Conservation (phyloP, 2,329 filamentous ascomycete species). For the Alternaria sp. region DNA sequence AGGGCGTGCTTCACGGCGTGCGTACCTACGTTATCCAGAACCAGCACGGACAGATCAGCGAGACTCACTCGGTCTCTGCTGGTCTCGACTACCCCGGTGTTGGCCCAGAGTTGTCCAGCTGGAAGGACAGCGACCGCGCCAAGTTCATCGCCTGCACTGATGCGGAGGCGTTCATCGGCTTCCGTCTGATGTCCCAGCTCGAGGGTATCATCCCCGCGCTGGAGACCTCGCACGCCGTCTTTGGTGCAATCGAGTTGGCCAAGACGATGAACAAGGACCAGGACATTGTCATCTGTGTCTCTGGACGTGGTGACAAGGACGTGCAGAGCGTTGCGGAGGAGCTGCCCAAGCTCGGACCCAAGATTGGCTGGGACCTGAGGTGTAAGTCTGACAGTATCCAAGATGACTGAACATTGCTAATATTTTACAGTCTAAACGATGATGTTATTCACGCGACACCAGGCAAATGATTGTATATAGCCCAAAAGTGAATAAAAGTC, state of each 20-base stretch:
- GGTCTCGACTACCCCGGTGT: conserved; percentile 98
- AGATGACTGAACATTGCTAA: conserved; percentile 21
- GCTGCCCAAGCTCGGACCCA: conserved; percentile 83
- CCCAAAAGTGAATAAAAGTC: neutral
- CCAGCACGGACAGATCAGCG: conserved; percentile 87
- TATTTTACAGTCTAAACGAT: conserved; percentile 28
- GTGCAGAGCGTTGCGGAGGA: conserved; percentile 98
- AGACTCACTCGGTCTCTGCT: conserved; percentile 96
- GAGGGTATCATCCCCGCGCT: conserved; percentile 98
- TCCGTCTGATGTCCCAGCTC: conserved; percentile 81
- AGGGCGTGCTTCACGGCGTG: conserved; percentile 94
- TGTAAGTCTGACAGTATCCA: conserved; percentile 41
- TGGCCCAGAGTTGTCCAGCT: conserved; percentile 86
- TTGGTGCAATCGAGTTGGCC: conserved; percentile 84
- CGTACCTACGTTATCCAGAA: conserved; percentile 95
- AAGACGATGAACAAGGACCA: conserved; percentile 90
- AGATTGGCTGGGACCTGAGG: conserved; percentile 77
- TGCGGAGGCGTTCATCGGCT: conserved; percentile 85
- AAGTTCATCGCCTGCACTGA: conserved; percentile 92
- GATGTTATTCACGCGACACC: neutral
- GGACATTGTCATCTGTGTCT: conserved; percentile 92
- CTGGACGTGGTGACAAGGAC: conserved; percentile 95
- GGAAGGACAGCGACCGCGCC: conserved; percentile 90
- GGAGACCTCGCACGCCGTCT: conserved; percentile 92
- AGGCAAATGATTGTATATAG: neutral